A percentile compares a stretch with the other conserved stretches of the same genome.
phyloP scores from a whole-genome alignment of 257 asterid genomes.

The Capsicum baccatum region DNA sequence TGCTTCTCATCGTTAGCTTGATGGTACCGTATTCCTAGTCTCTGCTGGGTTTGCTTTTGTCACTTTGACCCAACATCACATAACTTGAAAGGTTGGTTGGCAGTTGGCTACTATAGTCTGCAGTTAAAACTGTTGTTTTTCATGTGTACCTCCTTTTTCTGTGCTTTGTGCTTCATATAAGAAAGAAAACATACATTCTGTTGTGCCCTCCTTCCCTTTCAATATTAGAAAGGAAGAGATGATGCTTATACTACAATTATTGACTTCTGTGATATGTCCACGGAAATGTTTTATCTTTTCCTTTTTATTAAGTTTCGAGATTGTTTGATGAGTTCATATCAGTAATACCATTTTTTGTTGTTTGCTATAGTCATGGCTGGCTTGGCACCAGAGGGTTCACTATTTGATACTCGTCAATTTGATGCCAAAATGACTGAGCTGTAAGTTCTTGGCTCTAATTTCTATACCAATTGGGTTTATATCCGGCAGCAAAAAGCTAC shows the following conservation, averaged over 20 bases:
- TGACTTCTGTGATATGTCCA: neutral
- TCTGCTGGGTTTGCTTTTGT: neutral
- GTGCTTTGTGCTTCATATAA: neutral
- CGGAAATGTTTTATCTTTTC: neutral
- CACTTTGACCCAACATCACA: neutral
- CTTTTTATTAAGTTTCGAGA: neutral
- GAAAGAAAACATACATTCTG: neutral
- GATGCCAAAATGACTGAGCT: too few species aligned
- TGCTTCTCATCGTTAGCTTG: neutral
- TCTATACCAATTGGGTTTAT: too few species aligned
- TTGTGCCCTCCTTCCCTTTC: neutral
- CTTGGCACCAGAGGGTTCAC: neutral
- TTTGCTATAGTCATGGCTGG: neutral
- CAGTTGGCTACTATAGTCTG: slow-evolving; percentile 9
- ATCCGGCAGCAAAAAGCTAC: too few species aligned
- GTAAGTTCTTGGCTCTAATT: too few species aligned
- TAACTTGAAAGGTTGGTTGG: neutral
- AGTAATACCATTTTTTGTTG: neutral
- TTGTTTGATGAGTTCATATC: slow-evolving; percentile 4
- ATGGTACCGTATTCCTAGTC: neutral
- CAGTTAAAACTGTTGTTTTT: neutral
- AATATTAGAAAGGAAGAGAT: neutral
- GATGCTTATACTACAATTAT: neutral
- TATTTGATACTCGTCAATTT: slow-evolving; percentile 43
- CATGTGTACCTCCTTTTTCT: neutral